These are phyloP conservation scores for Nigrograna mackinnonii DNA, from an alignment of 2,329 filamentous ascomycete genomes.

Conservation along the genomic window DNA sequence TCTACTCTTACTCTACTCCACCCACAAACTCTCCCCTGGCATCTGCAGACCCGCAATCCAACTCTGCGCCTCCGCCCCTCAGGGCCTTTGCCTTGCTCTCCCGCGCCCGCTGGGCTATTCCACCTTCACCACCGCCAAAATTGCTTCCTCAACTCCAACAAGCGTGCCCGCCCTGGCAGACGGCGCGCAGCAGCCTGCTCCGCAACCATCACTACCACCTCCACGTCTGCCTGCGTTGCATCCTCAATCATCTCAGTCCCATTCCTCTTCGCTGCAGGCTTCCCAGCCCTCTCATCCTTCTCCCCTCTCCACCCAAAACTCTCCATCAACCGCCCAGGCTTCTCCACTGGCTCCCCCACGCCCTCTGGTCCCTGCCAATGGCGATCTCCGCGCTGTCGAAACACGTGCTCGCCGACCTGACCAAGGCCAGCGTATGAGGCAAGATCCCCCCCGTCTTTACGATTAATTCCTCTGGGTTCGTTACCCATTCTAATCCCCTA, in stretches of 20 bases:
- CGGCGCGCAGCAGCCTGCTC: constrained; percentile 19
- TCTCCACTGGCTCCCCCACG: constrained; percentile 31
- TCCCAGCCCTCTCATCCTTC: too few relatives aligned
- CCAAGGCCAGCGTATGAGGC: too few relatives aligned
- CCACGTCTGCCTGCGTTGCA: constrained; percentile 13
- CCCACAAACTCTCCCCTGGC: neutral
- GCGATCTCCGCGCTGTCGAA: constrained; percentile 11
- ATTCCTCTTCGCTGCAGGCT: constrained; percentile 16
- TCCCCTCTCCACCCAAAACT: constrained; percentile 5
- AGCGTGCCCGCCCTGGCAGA: constrained; percentile 28
- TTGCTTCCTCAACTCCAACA: constrained; percentile 23
- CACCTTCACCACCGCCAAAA: constrained; percentile 28
- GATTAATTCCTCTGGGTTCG: too few relatives aligned
- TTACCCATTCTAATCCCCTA: too few relatives aligned
- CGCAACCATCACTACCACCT: constrained; percentile 12
- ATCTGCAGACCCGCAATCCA: too few relatives aligned
- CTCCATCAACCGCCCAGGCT: constrained; percentile 30
- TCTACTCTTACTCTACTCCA: neutral
- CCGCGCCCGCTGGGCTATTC: neutral
- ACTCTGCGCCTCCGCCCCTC: neutral
- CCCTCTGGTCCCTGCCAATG: constrained; percentile 21
- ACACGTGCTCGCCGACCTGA: too few relatives aligned
- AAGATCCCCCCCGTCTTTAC: too few relatives aligned
- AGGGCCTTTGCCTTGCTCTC: neutral
- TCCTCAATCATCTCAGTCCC: constrained; percentile 11